Conservation (phyloP, 179 eudicot genomes). For the Heliamphora pulchella region DNA sequence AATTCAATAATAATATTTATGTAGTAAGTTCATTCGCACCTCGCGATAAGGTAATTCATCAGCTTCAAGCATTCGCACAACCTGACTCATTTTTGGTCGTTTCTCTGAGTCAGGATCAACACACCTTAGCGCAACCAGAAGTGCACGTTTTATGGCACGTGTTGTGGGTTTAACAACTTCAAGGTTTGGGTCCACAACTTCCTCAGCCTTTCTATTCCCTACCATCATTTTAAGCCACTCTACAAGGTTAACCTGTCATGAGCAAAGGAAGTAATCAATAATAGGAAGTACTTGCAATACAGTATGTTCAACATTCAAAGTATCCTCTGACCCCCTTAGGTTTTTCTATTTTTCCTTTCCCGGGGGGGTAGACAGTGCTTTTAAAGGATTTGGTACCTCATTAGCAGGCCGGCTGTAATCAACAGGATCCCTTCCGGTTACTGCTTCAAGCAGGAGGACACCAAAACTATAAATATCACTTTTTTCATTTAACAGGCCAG, state of each 20-base stretch:
- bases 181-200: conserved; percentile 64
- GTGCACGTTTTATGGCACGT: conserved; percentile 73
- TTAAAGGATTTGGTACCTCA: conserved; percentile 43
- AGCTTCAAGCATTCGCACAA: conserved; percentile 76
- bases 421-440: conserved; percentile 92
- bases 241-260: conserved; percentile 67
- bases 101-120: conserved; percentile 84
- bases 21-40: conserved; percentile 32
- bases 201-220: conserved; percentile 82
- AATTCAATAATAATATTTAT: background rate
- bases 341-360: too few species aligned
- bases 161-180: conserved; percentile 58
- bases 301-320: background rate
- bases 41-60: conserved; percentile 72
- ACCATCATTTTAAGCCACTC: conserved; percentile 96
- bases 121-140: conserved; percentile 74
- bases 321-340: background rate
- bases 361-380: background rate
- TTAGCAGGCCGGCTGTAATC: conserved; percentile 79
- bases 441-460: conserved; percentile 71
- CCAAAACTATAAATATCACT: conserved; percentile 92
- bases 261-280: background rate
- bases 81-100: conserved; percentile 91
- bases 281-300: background rate
- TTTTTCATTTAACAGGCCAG: conserved; percentile 83